These are phyloP conservation scores for Fusarium marasasianum DNA, from an alignment of 2,329 filamentous ascomycete species.

Conservation along the genomic window DNA sequence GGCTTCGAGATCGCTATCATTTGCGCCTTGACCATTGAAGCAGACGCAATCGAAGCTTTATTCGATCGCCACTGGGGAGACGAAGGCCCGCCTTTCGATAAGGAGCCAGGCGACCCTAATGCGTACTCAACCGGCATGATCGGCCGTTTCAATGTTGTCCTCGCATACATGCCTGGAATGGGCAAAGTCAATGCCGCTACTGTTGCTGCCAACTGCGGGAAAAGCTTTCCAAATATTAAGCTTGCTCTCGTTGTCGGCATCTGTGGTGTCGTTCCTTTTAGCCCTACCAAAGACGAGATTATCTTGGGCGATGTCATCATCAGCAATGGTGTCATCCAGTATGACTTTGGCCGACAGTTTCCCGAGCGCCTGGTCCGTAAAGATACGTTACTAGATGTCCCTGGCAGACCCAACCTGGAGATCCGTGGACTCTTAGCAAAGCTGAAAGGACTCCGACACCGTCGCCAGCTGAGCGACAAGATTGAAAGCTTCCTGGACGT, in stretches of 20 bases:
- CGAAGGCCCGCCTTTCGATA: rapidly evolving
- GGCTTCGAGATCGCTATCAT: constrained; percentile 11
- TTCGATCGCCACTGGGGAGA: neutral
- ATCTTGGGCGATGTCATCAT: neutral
- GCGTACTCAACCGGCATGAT: neutral
- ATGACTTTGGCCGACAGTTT: neutral
- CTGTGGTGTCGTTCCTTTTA: neutral
- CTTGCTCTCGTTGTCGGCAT: neutral
- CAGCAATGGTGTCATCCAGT: neutral
- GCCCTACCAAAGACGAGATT: rapidly evolving
- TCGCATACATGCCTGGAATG: neutral
- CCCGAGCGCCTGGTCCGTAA: neutral
- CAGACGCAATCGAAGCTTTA: neutral
- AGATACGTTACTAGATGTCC: rapidly evolving
- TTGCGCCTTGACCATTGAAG: neutral
- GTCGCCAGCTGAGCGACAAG: rapidly evolving
- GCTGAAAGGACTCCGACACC: rapidly evolving
- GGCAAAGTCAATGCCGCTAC: neutral
- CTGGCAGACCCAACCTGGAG: neutral
- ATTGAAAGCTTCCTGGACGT: neutral
- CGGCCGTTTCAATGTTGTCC: neutral
- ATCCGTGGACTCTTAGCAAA: rapidly evolving
- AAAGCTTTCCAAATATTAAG: neutral
- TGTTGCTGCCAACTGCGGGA: neutral
- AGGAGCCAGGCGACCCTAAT: neutral